Percentiles rank a stretch among this genome's conserved stretches.
These are phyloP conservation scores for Ilyonectria destructans DNA, from an alignment of 2,329 filamentous ascomycete species.

Conservation along the genomic window DNA sequence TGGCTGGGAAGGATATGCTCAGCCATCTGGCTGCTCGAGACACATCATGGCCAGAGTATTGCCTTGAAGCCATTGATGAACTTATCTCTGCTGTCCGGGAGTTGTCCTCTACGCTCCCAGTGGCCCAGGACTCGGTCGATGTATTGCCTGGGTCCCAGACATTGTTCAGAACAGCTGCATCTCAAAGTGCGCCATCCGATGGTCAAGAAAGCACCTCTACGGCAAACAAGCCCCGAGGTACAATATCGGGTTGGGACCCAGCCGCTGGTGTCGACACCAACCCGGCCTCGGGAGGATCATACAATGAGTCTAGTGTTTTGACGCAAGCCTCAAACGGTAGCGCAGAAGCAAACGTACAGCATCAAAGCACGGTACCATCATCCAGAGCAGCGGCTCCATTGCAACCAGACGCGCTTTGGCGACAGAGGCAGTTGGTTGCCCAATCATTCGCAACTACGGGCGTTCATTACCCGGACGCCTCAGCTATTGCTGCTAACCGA, in stretches of 20 bases:
- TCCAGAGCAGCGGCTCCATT: background rate
- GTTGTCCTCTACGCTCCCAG: conserved; percentile 33
- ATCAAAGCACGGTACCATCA: background rate
- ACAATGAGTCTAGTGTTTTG: background rate
- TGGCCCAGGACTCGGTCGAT: conserved; percentile 34
- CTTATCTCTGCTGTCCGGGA: conserved; percentile 51
- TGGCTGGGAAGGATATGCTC: conserved; percentile 50
- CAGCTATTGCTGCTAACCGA: background rate
- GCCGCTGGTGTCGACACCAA: background rate
- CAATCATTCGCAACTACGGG: background rate
- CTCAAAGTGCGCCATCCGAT: conserved; percentile 4
- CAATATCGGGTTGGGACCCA: background rate
- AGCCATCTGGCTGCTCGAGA: conserved; percentile 49
- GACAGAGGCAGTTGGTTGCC: background rate
- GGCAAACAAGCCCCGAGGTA: conserved; percentile 25
- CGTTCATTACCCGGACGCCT: background rate
- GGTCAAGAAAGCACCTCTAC: conserved; percentile 6
- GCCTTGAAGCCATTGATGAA: conserved; percentile 52
- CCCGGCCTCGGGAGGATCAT: background rate
- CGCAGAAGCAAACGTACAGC: background rate
- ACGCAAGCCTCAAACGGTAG: background rate
- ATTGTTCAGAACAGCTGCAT: background rate
- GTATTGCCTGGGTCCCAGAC: background rate
- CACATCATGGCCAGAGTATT: conserved; percentile 56
- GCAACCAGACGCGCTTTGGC: background rate